Evolutionary conservation across 192 early-diverging fungal species (phyloP), one percentile per base, ranked within the genome.

Genomic region (Mortierella antarctica): DNA sequence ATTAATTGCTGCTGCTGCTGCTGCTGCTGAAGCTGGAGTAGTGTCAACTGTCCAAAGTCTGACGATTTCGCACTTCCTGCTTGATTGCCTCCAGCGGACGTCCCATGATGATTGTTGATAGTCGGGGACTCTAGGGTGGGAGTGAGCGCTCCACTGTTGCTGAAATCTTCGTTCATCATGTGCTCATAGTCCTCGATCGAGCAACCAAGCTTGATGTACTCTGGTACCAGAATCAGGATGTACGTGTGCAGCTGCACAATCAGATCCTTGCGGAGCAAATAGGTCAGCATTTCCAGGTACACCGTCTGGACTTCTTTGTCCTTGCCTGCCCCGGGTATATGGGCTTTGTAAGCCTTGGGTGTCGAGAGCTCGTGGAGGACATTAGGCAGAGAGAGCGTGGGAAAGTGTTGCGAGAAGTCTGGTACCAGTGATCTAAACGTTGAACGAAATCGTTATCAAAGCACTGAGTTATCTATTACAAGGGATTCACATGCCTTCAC

Each of bases 171-270:
- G 5, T 21, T 45, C 67, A 78, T 62, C 59, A 78, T 58, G 23
- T 79, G 62, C 47, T 85, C 79, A 54, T 82, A 84, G 14, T 81
- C 78, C 49, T 76, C 74, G 15, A 40, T 48, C 4, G 73, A 65
- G 50, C 62, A 77, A 41, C 84, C 84, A 18, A 67, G 47, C 55
- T 88, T 88, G 31, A 92, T 88, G 45, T 91, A 86, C 71, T 77
- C 85, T 0, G 91, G 91, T 18, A 91, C 86, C 57, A 92, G 74
- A 23, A 93, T 65, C 18, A 91, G 61, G 6, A 93, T 83, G 74
- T 92, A 96, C 63, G 92, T 94, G 72, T 97, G 94, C 41, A 94
- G 81, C 73, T 98, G 96, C 9, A 91, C 88, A 20, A 97, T 86
- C 7, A 92, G 61, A 41, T 91, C 88, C 67, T 95, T 89, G 41